Evolutionary conservation across 371 early-diverging fungal species (phyloP), one percentile per base, ranked within the genome.

Genomic region (Mucor sp.): DNA sequence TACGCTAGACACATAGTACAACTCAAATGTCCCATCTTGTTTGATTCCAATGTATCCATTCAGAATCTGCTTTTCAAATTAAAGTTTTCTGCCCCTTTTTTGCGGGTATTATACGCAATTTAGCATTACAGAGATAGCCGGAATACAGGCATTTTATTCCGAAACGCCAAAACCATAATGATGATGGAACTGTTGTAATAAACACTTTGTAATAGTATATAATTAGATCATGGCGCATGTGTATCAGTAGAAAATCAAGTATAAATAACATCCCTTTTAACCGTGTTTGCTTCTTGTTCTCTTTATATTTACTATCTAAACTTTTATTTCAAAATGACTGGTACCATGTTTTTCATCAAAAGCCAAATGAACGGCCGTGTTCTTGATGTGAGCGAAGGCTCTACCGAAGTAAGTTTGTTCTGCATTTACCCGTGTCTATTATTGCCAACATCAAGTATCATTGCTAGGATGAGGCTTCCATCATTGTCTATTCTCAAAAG

Each of bases 291-390:
- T 3, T 27, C 41, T 47, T 47, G 9, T n/a, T 21, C 21, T 47
- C 21, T 11, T 47, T 3, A 21, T 19, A 11, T 25, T 53, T 53
- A 53, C 1, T 14, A 53, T 14, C 53, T 27, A 14, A 53, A 53
- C 14, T 27, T 50, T 8, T 48, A 3, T 35, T 3, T 53, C 53
- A 53, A 53, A 27, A 53, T 53, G 53, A 53, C 53, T 53, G 53
- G 53, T 25, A 53, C 53, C 53, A 53, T 60, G 37, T 63, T 9
- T 41, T 63, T 55, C 21, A 76, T 74, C 71, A 68, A 69, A 43
- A 74, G 74, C 39, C 64, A 74, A 55, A 62, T 74, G 35, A 74
- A 76, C 58, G 74, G 74, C 15, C 73, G 71, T 39, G 76, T 76
- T 15, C 60, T 76, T n/a, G 76, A 76, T 41, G 74, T 76, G 27